phyloP scores from a whole-genome alignment of 225 moss, liverwort and hornwort species.

The Asterella californica region DNA sequence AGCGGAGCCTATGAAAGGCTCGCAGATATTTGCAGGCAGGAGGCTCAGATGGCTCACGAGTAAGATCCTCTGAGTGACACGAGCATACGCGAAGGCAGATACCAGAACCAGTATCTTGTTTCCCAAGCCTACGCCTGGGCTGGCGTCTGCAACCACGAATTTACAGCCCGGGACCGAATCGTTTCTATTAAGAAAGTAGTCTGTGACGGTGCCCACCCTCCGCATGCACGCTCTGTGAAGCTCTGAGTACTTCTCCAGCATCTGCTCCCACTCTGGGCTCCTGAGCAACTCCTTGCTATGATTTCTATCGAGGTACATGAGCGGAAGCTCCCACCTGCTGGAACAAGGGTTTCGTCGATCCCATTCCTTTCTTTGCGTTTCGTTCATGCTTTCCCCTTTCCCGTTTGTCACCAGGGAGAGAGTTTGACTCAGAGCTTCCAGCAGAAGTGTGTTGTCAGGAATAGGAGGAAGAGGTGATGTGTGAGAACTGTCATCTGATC shows the following conservation, averaged over 20 bases:
- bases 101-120: slow-evolving; percentile 37
- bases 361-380: slow-evolving; percentile 1
- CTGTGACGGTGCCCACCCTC: slow-evolving; percentile 28
- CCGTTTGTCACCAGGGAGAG: neutral
- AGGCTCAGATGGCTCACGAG: slow-evolving; percentile 20
- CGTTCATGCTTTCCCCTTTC: neutral
- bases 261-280: slow-evolving; percentile 27
- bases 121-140: slow-evolving; percentile 25
- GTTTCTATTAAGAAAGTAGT: slow-evolving; percentile 28
- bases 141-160: slow-evolving; percentile 35
- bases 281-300: slow-evolving; percentile 23
- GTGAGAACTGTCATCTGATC: neutral
- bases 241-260: slow-evolving; percentile 36
- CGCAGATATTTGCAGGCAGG: slow-evolving; percentile 26
- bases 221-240: slow-evolving; percentile 39
- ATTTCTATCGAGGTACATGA: slow-evolving; percentile 31
- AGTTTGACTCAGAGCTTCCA: neutral
- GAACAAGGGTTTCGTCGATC: slow-evolving; percentile 24
- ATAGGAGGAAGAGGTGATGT: neutral
- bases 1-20: slow-evolving; percentile 42
- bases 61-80: slow-evolving; percentile 42
- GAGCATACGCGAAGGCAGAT: slow-evolving; percentile 36
- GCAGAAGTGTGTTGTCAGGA: neutral
- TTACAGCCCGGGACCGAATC: slow-evolving; percentile 29
- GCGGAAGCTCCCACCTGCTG: slow-evolving; percentile 32